Evolutionary conservation across 352 stramenopile genomes (phyloP), one percentile per base, ranked within the genome.

Genomic region (Globisporangium cederbergense): DNA sequence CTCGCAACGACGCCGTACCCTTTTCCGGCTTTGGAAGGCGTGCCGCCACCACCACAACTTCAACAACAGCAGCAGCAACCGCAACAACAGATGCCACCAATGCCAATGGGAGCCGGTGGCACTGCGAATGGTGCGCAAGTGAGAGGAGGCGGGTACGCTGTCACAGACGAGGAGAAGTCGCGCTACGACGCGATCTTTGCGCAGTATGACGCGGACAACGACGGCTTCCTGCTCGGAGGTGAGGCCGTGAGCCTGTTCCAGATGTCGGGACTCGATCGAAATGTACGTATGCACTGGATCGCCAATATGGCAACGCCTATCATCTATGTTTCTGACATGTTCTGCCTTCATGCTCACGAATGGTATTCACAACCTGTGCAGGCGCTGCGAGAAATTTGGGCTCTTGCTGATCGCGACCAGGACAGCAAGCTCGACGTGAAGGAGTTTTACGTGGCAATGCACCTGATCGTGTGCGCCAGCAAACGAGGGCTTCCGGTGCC

Each of bases 361-460:
- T 46, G 13, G 13, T n/a, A n/a, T 46, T 20, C 36, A n/a, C 10
- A 14, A 56, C 36, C 8, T 43, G 14, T 65, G n/a, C 58, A 91
- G 73, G 64, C 85, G 14, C 76, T 98, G 45, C 84, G 93, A 43
- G 72, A 88, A 36, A 93, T 98, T 42, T 98, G 96, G 96, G 83
- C 86, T 8, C 86, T 98, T 75, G 88, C 89, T 0, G 96, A 98
- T 76, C 76, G 76, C 16, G 83, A 79, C 20, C 91, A 97, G 13
- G 89, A 98, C 72, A 98, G 95, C 67, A 89, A 90, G 52, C 84
- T 98, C 36, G 93, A 96, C 62, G 65, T 82, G 28, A 76, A 95
- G 28, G 96, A 98, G 68, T 98, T 98, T 71, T 97, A 95, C 70
- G 83, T 98, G 20, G 94, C 94, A 1, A 98, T 98, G 96, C 96